These are phyloP conservation scores for Podospora conica DNA, from an alignment of 495 filamentous ascomycete species.

Conservation along the genomic window DNA sequence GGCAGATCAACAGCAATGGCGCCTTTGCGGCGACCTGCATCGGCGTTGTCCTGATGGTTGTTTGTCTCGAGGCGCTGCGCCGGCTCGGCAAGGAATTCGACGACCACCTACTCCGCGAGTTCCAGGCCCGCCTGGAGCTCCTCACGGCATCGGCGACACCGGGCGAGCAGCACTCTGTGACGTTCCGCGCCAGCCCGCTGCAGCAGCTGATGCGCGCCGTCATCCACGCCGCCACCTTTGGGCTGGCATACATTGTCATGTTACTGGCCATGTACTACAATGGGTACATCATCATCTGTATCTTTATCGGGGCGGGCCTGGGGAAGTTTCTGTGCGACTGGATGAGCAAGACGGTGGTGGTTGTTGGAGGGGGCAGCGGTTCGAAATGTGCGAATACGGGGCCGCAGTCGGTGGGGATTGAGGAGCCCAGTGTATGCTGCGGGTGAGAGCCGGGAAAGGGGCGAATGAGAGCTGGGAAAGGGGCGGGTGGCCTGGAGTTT, in stretches of 20 bases:
- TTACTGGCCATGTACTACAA: constrained; percentile 51
- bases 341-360: constrained; percentile 25
- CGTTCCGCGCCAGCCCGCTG: constrained; percentile 40
- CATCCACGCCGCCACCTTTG: constrained; percentile 46
- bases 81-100: constrained; percentile 51
- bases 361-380: neutral
- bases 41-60: constrained; percentile 49
- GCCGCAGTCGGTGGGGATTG: constrained; percentile 5
- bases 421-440: constrained; percentile 27
- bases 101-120: constrained; percentile 37
- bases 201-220: constrained; percentile 45
- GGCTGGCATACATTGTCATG: constrained; percentile 54
- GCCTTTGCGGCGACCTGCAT: constrained; percentile 54
- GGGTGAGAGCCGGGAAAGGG: constrained; percentile 11
- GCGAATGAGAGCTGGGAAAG: no score
- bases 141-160: neutral
- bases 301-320: constrained; percentile 47
- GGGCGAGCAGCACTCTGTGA: constrained; percentile 16
- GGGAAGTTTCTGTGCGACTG: constrained; percentile 44
- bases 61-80: constrained; percentile 47
- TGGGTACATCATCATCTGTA: constrained; percentile 53
- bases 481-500: neutral
- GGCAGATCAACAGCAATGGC: constrained; percentile 39
- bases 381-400: neutral
- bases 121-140: constrained; percentile 21